phyloP scores from a whole-genome alignment of 2,329 filamentous ascomycete species.

The Claviceps pazoutovae region DNA sequence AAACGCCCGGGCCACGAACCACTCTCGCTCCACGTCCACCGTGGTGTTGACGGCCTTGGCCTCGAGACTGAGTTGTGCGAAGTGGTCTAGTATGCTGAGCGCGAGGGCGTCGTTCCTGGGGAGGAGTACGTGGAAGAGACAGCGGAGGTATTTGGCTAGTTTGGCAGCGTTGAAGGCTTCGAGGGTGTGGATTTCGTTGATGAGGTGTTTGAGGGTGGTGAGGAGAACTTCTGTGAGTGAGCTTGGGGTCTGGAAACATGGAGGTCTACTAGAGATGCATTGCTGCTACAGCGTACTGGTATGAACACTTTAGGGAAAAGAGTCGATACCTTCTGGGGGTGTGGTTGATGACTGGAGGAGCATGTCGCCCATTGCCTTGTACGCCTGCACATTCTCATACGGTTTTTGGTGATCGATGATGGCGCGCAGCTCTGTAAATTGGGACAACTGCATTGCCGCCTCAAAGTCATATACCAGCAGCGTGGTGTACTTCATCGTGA shows the following conservation, averaged over 20 bases:
- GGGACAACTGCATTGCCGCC: slow-evolving; percentile 49
- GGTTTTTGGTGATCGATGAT: slow-evolving; percentile 40
- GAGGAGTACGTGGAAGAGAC: slow-evolving; percentile 56
- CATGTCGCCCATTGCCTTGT: slow-evolving; percentile 53
- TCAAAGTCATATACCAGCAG: slow-evolving; percentile 71
- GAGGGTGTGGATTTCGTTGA: slow-evolving; percentile 51
- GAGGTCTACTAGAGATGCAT: background rate
- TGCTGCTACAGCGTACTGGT: background rate
- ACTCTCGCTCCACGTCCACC: slow-evolving; percentile 57
- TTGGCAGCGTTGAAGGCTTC: slow-evolving; percentile 41
- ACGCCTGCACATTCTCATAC: slow-evolving; percentile 31
- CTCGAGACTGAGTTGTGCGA: slow-evolving; percentile 36
- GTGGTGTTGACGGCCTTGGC: slow-evolving; percentile 27
- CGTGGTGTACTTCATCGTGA: slow-evolving; percentile 47
- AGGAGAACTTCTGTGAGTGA: slow-evolving; percentile 25
- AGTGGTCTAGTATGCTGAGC: slow-evolving; percentile 50
- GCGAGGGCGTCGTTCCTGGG: slow-evolving; percentile 40
- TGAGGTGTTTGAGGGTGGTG: slow-evolving; percentile 47
- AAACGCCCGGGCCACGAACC: slow-evolving; percentile 56
- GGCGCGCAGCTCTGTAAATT: slow-evolving; percentile 50
- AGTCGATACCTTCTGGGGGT: slow-evolving; percentile 32
- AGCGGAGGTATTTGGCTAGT: slow-evolving; percentile 65
- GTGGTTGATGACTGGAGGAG: slow-evolving; percentile 41
- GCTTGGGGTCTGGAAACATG: too few species aligned
- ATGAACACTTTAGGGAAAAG: background rate